A percentile compares a stretch with the other conserved stretches of the same genome.
Conservation (phyloP, 768 basidiomycete species). For the Terana coerulea region DNA sequence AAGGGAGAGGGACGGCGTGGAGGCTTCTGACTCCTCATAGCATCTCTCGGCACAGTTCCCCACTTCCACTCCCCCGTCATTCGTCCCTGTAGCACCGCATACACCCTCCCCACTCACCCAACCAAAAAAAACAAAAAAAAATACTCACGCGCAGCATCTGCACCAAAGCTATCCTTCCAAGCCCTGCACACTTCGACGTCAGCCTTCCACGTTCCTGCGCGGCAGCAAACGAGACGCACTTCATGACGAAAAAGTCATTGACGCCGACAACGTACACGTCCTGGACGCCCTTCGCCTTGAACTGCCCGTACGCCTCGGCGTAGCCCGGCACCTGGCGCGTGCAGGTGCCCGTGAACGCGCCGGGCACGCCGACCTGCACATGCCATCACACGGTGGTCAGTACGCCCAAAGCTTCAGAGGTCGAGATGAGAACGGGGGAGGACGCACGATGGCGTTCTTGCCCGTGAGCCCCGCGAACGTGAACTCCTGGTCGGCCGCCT, state of each 20-base stretch:
- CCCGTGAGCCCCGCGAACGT: conserved; percentile 45
- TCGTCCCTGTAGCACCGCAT: too few relatives aligned
- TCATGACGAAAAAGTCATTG: conserved; percentile 77
- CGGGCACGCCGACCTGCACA: conserved; percentile 65
- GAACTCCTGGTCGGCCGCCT: conserved; percentile 39
- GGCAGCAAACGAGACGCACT: conserved; percentile 14
- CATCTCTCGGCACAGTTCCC: too few relatives aligned
- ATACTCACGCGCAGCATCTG: conserved; percentile 53
- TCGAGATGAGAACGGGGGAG: too few relatives aligned
- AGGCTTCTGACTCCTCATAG: too few relatives aligned
- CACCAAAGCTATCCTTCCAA: conserved; percentile 62
- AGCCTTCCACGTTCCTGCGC: conserved; percentile 6
- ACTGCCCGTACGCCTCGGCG: conserved; percentile 60
- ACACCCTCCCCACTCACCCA: too few relatives aligned
- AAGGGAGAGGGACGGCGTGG: too few relatives aligned
- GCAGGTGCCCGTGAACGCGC: conserved; percentile 75
- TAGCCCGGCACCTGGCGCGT: conserved; percentile 59
- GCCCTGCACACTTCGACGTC: conserved; percentile 37
- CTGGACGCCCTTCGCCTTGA: conserved; percentile 71
- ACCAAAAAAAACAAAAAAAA: too few relatives aligned
- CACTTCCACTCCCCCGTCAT: too few relatives aligned
- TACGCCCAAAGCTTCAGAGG: not conserved
- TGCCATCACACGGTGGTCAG: not conserved
- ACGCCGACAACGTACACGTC: conserved; percentile 70
- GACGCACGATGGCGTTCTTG: conserved; percentile 60